phyloP scores from a whole-genome alignment of 805 yeast genomes.

The Saccharomycopsis lassenensis region DNA sequence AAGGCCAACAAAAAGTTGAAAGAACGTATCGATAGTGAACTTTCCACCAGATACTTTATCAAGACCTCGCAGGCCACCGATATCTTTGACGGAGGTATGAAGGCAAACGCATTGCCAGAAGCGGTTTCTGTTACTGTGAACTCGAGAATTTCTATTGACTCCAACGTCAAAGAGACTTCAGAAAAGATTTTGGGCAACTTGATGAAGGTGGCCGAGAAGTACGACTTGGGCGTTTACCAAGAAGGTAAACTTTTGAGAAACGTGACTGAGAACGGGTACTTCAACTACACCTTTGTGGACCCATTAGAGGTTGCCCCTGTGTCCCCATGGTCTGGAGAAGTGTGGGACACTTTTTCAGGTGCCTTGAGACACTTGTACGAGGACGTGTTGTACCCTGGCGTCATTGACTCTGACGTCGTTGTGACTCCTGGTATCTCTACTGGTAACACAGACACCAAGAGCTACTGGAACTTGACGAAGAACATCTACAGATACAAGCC shows the following conservation, averaged over 20 bases:
- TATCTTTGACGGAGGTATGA: conserved; percentile 59
- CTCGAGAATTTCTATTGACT: conserved; percentile 54
- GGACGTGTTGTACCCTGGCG: conserved; percentile 33
- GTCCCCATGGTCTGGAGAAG: conserved; percentile 34
- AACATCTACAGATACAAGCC: conserved; percentile 56
- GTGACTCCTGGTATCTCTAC: conserved; percentile 50
- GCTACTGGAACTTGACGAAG: conserved; percentile 51
- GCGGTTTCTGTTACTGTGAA: conserved; percentile 41
- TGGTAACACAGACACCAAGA: conserved; percentile 62
- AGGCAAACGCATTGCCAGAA: conserved; percentile 72
- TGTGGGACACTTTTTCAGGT: conserved; percentile 53
- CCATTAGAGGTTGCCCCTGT: conserved; percentile 42
- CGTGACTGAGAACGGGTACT: conserved; percentile 18
- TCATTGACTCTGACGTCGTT: conserved; percentile 27
- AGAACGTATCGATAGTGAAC: conserved; percentile 8
- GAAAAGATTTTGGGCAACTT: conserved; percentile 30
- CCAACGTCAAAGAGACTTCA: conserved; percentile 33
- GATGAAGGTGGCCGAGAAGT: conserved; percentile 32
- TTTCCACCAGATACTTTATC: conserved; percentile 27
- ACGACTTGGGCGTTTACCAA: conserved; percentile 36
- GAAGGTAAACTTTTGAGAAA: conserved; percentile 24
- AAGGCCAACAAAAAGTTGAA: conserved; percentile 28
- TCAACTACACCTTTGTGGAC: conserved; percentile 26
- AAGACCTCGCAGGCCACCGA: conserved; percentile 62
- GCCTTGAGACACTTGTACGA: conserved; percentile 54